phyloP scores from a whole-genome alignment of 352 stramenopile genomes.

The Blastocystis sp. region DNA sequence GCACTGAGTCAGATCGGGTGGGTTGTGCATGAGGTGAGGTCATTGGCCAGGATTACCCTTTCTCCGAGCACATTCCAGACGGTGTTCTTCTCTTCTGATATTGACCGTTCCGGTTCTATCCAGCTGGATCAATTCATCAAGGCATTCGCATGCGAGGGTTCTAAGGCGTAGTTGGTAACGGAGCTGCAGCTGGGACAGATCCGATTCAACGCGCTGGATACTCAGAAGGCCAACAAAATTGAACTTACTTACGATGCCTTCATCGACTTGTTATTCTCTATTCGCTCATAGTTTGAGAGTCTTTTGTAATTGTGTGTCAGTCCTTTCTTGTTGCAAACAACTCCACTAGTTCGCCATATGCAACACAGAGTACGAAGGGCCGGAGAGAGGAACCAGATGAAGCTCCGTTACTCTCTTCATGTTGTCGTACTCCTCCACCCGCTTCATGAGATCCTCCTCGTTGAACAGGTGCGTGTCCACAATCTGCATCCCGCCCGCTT shows the following conservation, averaged over 20 bases:
- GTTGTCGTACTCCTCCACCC: conserved; percentile 28
- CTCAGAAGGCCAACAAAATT: conserved; percentile 58
- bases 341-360: conserved; percentile 10
- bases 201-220: conserved; percentile 48
- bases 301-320: conserved; percentile 6
- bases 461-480: conserved; percentile 24
- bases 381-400: neutral
- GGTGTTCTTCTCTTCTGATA: conserved; percentile 59
- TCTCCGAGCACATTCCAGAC: conserved; percentile 49
- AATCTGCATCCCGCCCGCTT: neutral
- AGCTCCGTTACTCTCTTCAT: conserved; percentile 14
- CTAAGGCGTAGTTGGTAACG: conserved; percentile 18
- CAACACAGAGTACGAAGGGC: neutral
- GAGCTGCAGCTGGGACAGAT: conserved; percentile 50
- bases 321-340: conserved; percentile 12
- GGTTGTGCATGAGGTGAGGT: neutral
- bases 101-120: conserved; percentile 41
- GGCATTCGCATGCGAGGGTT: neutral
- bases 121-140: conserved; percentile 61
- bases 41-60: conserved; percentile 8
- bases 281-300: conserved; percentile 35
- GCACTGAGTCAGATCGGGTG: conserved; percentile 51
- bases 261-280: conserved; percentile 50
- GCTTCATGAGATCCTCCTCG: conserved; percentile 15
- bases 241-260: conserved; percentile 51